These are phyloP conservation scores for Monilinia vaccinii-corymbosi DNA, from an alignment of 2,329 filamentous ascomycete genomes.

Conservation along the genomic window DNA sequence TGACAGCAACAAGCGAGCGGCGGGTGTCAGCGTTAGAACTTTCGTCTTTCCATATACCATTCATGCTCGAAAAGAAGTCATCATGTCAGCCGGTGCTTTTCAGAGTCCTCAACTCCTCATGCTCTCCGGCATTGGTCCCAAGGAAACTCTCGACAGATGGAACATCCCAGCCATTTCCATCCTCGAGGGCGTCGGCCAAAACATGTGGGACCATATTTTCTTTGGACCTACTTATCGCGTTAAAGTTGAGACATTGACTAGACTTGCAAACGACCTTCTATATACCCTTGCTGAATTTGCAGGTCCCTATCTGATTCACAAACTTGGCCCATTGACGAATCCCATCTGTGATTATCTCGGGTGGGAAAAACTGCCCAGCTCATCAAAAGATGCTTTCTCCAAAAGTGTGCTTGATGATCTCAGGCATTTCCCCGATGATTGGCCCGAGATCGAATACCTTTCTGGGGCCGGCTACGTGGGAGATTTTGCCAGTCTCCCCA, in stretches of 20 bases:
- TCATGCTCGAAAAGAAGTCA: slow-evolving; percentile 25
- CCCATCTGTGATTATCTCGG: slow-evolving; percentile 29
- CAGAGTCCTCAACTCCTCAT: slow-evolving; percentile 41
- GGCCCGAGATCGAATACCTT: slow-evolving; percentile 20
- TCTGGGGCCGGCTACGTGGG: slow-evolving; percentile 26
- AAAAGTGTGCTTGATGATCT: slow-evolving; percentile 16
- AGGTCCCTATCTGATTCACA: background rate
- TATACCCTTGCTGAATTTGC: background rate
- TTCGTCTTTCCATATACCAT: slow-evolving; percentile 11
- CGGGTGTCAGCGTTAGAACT: background rate
- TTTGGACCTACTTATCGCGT: background rate
- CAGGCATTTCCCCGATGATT: slow-evolving; percentile 28
- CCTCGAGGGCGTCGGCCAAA: slow-evolving; percentile 42
- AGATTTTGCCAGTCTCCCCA: background rate
- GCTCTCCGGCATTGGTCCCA: slow-evolving; percentile 40
- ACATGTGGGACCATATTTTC: slow-evolving; percentile 32
- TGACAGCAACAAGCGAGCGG: slow-evolving; percentile 15
- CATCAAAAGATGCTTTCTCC: background rate
- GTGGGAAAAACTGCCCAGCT: slow-evolving; percentile 28
- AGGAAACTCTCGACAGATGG: slow-evolving; percentile 34
- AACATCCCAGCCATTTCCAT: slow-evolving; percentile 38
- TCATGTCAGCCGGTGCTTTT: slow-evolving; percentile 40
- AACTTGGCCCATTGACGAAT: background rate
- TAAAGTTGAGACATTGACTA: background rate
- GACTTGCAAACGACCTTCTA: background rate